Percentiles rank a stretch among this genome's conserved stretches.
These are phyloP conservation scores for Aphanomyces astaci DNA, from an alignment of 352 stramenopile genomes.

Conservation along the genomic window DNA sequence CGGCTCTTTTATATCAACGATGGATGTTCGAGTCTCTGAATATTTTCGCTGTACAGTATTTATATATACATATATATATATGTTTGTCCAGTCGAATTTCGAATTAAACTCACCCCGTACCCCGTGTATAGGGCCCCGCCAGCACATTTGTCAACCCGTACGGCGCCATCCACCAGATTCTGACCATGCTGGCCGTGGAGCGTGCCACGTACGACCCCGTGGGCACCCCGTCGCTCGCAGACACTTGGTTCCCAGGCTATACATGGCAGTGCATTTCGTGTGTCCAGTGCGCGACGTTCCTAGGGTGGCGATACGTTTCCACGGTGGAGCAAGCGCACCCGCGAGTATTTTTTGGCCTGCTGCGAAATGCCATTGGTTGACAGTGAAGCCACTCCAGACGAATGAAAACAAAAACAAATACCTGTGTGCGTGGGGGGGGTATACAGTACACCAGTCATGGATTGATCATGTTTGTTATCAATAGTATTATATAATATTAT, in stretches of 20 bases:
- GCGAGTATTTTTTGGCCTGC: constrained; percentile 15
- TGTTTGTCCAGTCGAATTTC: too few species aligned
- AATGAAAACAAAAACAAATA: neutral
- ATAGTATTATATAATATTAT: too few species aligned
- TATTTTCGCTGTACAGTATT: too few species aligned
- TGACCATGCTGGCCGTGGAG: constrained; percentile 57
- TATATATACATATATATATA: too few species aligned
- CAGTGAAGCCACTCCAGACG: neutral
- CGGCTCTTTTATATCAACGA: too few species aligned
- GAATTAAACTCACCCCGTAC: too few species aligned
- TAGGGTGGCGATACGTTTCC: constrained; percentile 54
- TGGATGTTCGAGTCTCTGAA: too few species aligned
- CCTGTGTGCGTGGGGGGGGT: neutral
- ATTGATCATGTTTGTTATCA: too few species aligned
- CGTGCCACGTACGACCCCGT: constrained; percentile 41
- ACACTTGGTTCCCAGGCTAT: constrained; percentile 77
- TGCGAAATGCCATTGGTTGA: constrained; percentile 12
- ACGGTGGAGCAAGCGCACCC: neutral
- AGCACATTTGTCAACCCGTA: constrained; percentile 78
- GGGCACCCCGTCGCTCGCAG: constrained; percentile 39
- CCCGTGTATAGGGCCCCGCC: constrained; percentile 40
- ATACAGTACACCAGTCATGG: too few species aligned
- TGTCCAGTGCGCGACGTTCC: constrained; percentile 49
- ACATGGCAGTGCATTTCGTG: constrained; percentile 77
- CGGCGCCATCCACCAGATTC: constrained; percentile 68